A percentile compares a stretch with the other conserved stretches of the same genome.
Conservation (phyloP, 78 protist species). For the Reticulomyxa filosa region DNA sequence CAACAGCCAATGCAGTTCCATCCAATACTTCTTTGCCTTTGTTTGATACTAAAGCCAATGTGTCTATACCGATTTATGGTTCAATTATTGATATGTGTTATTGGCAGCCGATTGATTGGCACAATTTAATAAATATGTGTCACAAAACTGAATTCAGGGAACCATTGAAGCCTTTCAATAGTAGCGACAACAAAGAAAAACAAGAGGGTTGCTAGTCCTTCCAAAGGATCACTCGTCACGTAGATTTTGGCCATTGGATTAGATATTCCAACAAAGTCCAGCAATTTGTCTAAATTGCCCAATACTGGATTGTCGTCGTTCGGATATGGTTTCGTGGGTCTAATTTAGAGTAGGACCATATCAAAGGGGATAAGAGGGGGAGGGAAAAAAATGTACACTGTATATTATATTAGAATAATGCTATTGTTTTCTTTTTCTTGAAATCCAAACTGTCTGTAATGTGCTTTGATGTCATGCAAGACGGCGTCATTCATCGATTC, state of each 20-base stretch:
- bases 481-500: constrained; percentile 31
- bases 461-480: constrained; percentile 35
- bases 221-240: constrained; percentile 41
- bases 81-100: constrained; percentile 32
- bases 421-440: too few species aligned
- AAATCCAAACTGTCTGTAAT: too few species aligned
- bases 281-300: constrained; percentile 34
- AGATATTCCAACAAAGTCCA: constrained; percentile 40
- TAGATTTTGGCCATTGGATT: constrained; percentile 56
- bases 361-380: too few species aligned
- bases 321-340: too few species aligned
- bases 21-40: too few species aligned
- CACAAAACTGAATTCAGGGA: neutral
- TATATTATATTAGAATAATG: too few species aligned
- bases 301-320: constrained; percentile 37
- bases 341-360: too few species aligned
- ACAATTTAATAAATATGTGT: too few species aligned
- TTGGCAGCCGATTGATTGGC: neutral
- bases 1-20: constrained; percentile 54
- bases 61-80: neutral
- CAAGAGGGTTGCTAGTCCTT: neutral
- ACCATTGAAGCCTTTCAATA: neutral
- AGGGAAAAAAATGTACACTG: too few species aligned
- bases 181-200: neutral
- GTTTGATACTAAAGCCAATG: constrained; percentile 11